These are phyloP conservation scores for Urochloa ruziziensis DNA, from an alignment of 176 grass and related monocot species.

Conservation along the genomic window DNA sequence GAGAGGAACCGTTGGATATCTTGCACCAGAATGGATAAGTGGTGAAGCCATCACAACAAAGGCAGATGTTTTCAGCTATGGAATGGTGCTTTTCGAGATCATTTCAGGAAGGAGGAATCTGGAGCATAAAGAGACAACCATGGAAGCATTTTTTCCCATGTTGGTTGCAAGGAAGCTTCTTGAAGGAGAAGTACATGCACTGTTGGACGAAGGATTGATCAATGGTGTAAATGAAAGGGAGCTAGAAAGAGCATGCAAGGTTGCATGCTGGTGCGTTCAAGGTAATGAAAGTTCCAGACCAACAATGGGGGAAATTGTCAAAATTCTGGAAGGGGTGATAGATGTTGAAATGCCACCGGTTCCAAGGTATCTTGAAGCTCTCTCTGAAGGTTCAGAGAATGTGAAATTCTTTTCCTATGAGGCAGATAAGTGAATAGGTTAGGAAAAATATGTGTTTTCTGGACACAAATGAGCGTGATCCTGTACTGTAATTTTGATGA, in stretches of 20 bases:
- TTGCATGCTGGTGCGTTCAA: constrained; percentile 41
- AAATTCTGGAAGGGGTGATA: constrained; percentile 33
- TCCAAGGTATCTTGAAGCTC: constrained; percentile 36
- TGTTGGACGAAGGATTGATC: background rate
- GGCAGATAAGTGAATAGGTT: background rate
- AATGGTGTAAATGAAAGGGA: background rate
- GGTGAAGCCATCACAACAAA: constrained; percentile 39
- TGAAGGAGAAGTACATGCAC: background rate
- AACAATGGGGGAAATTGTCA: constrained; percentile 36
- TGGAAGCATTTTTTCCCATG: constrained; percentile 1
- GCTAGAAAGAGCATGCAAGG: constrained; percentile 25
- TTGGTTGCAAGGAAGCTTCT: constrained; percentile 24
- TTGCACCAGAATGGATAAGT: constrained; percentile 45
- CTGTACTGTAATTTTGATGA: background rate
- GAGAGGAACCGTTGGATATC: constrained; percentile 35
- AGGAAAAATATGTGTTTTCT: background rate
- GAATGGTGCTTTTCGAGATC: constrained; percentile 49
- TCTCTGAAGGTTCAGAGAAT: background rate
- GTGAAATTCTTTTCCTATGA: background rate
- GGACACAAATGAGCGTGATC: background rate
- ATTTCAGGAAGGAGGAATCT: constrained; percentile 31
- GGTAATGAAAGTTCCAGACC: constrained; percentile 27
- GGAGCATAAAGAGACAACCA: background rate
- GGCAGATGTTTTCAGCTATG: constrained; percentile 41
- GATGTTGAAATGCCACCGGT: constrained; percentile 25